A percentile compares a stretch with the other conserved stretches of the same genome.
These are phyloP conservation scores for Neolentinus lepideus DNA, from an alignment of 1,284 basidiomycete genomes.

Conservation along the genomic window DNA sequence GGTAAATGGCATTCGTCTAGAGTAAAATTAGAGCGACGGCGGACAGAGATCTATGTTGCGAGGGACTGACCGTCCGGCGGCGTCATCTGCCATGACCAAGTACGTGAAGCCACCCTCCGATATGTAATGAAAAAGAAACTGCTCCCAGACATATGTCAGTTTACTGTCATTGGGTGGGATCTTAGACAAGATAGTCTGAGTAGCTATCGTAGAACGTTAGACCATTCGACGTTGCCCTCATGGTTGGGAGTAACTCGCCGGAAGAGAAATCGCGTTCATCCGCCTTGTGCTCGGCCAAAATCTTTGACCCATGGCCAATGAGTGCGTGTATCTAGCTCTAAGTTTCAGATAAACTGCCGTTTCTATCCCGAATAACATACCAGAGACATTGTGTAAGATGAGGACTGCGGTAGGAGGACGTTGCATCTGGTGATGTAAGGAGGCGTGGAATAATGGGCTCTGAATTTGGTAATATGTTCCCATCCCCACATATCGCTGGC, in stretches of 20 bases:
- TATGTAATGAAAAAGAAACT: conserved; percentile 95
- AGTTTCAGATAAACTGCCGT: not conserved
- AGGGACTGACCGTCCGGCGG: conserved; percentile 66
- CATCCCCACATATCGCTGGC: not conserved
- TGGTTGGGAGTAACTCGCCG: conserved; percentile 34
- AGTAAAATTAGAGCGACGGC: conserved; percentile 4
- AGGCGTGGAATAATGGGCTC: not conserved
- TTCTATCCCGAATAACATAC: conserved; percentile 17
- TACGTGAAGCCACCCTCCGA: conserved; percentile 83
- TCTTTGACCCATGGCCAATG: conserved; percentile 71
- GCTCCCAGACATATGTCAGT: conserved; percentile 93
- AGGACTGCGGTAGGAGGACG: not conserved
- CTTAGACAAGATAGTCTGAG: conserved; percentile 88
- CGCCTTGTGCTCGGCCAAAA: conserved; percentile 79
- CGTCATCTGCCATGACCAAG: conserved; percentile 91
- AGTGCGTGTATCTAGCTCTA: conserved; percentile 71
- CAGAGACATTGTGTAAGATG: conserved; percentile 27
- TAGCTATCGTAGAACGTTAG: conserved; percentile 40
- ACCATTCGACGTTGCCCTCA: conserved; percentile 4
- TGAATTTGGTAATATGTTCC: not conserved
- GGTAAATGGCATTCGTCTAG: conserved; percentile 86
- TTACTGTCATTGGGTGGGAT: conserved; percentile 94
- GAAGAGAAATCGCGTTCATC: conserved; percentile 81
- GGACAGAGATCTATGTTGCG: not conserved
- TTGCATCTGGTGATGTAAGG: not conserved